Evolutionary conservation across 371 early-diverging fungal species (phyloP).

Genomic region (Apophysomyces trapeziformis): DNA sequence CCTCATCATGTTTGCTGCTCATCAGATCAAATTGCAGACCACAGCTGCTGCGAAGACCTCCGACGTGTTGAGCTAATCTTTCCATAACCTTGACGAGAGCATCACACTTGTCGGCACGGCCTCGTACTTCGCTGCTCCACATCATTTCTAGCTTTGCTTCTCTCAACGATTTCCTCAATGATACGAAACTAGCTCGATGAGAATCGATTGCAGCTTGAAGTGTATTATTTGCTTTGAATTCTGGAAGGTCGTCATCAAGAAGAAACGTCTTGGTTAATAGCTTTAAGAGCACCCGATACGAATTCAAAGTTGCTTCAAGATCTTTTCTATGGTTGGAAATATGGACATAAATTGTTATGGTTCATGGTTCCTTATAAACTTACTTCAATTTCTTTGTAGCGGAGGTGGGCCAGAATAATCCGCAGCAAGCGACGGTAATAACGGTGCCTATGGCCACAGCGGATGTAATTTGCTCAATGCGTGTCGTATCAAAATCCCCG

Average conservation of each 20-base stretch:
- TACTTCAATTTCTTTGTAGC: slow-evolving; percentile 64
- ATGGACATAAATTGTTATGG: not conserved
- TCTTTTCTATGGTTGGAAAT: slow-evolving; percentile 44
- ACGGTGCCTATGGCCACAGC: slow-evolving; percentile 60
- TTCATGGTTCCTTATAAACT: not conserved
- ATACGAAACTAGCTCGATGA: slow-evolving; percentile 69
- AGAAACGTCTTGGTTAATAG: slow-evolving; percentile 71
- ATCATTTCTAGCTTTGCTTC: slow-evolving; percentile 69
- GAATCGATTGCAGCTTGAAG: slow-evolving; percentile 61
- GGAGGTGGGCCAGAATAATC: slow-evolving; percentile 66
- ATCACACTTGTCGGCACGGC: slow-evolving; percentile 41
- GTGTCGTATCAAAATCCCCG: slow-evolving; percentile 56
- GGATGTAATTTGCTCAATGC: slow-evolving; percentile 60
- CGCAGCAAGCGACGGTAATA: slow-evolving; percentile 59
- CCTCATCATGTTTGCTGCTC: slow-evolving; percentile 16
- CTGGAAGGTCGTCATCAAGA: slow-evolving; percentile 62
- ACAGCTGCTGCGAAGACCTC: slow-evolving; percentile 68
- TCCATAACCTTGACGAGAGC: slow-evolving; percentile 58
- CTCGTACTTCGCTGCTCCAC: slow-evolving; percentile 56
- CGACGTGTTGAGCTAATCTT: slow-evolving; percentile 69
- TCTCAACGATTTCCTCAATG: slow-evolving; percentile 62
- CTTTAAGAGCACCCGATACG: slow-evolving; percentile 60
- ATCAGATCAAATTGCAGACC: slow-evolving; percentile 70
- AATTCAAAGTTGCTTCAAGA: slow-evolving; percentile 57
- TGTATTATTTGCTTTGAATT: slow-evolving; percentile 53